Evolutionary conservation across 768 basidiomycete genomes (phyloP), one percentile per base, ranked within the genome.

Genomic region (Russula dissimulans): DNA sequence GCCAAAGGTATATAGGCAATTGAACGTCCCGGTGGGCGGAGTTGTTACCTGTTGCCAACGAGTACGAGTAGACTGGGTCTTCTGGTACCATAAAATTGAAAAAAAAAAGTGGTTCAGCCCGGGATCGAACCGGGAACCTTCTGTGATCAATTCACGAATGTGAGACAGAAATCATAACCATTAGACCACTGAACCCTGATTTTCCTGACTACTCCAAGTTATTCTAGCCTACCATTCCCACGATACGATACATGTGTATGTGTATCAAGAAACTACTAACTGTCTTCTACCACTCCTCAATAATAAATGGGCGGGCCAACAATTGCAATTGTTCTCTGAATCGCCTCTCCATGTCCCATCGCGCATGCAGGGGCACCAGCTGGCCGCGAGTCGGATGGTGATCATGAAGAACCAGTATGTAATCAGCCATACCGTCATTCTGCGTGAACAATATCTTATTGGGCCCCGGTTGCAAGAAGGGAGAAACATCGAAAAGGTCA

Each of bases 141-240:
- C 74, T 76, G 75, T 76, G 75, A 53, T 32, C 60, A 42, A 1
- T 11, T 57, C 53, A 42, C 50, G 32, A n/a, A 32, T 74, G 73
- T 76, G 73, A 75, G 74, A 76, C 74, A 76, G 75, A 75, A 76
- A 75, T 75, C 74, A 75, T 75, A 76, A 75, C 74, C 74, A 76
- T 74, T 75, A 75, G 74, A 75, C 74, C 74, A 75, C 64, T 75
- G 74, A 75, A 75, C 74, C 70, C 14, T 22, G n/a, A 10, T 9
- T 2, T 36, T 45, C 0, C 2, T 3, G 0, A 2, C 0, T 3
- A 1, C 11, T 15, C 15, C n/a, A 54, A 43, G 31, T 12, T 1
- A n/a, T 32, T 18, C 10, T 11, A 18, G 32, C 4, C 15, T 18
- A 8, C 29, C 3, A 2, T 50, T 50, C 5, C 48, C 9, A 36